phyloP scores from a whole-genome alignment of 179 eudicot genomes.

The Beta corolliflora region DNA sequence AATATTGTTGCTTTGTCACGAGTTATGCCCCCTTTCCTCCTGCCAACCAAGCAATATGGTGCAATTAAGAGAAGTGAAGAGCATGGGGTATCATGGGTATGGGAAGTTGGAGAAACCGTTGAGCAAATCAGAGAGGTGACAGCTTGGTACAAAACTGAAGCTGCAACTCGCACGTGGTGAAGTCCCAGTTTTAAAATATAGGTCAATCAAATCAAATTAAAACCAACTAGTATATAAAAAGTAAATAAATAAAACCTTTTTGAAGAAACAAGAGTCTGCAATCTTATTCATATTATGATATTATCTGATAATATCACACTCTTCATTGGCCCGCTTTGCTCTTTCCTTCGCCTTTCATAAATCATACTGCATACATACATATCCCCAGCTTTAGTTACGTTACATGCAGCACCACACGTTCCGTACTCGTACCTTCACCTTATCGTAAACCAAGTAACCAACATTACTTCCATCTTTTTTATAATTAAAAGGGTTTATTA shows the following conservation, averaged over 20 bases:
- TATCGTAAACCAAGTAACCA: background rate
- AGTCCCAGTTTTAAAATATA: background rate
- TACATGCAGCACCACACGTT: slow-evolving; percentile 12
- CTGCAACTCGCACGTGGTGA: slow-evolving; percentile 23
- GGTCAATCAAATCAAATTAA: slow-evolving; percentile 15
- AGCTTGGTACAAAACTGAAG: slow-evolving; percentile 9
- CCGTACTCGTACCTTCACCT: slow-evolving; percentile 8
- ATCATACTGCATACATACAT: background rate
- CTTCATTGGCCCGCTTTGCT: slow-evolving; percentile 1
- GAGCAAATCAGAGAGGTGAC: background rate
- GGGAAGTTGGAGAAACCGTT: slow-evolving; percentile 19
- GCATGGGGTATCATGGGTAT: slow-evolving; percentile 31
- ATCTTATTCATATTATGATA: background rate
- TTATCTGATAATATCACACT: background rate
- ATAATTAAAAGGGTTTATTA: too few relatives aligned
- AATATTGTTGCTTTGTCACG: too few relatives aligned
- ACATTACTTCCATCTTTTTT: too few relatives aligned
- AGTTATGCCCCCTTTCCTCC: slow-evolving; percentile 8
- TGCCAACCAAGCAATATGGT: slow-evolving; percentile 32
- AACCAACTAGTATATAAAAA: background rate
- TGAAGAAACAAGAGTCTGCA: background rate
- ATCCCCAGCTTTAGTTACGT: slow-evolving; percentile 3
- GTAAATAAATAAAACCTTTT: background rate
- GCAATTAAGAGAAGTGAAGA: slow-evolving; percentile 20
- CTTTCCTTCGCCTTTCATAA: background rate